Evolutionary conservation across 1,139 yeast species (phyloP), one percentile per base, ranked within the genome.

Genomic region (Hansenula sp.): DNA sequence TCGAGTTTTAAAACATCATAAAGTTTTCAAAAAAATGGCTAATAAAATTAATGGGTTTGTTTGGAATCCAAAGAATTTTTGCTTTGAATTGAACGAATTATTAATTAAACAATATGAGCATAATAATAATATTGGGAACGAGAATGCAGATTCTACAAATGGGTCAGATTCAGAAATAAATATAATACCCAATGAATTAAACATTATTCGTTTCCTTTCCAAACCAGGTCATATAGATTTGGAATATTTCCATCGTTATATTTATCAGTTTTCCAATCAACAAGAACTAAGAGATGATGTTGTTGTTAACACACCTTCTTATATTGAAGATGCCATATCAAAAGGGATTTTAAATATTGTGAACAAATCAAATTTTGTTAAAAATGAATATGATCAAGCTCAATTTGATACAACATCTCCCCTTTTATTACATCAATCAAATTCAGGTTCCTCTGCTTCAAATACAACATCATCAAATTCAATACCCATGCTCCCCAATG

Each of bases 151-250:
- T 13, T 18, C 34, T 10, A 17, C 13, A 4, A 12, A 32, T 3
- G 11, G n/a, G 3, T 17, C 21, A 12, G 25, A 21, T 21, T 6
- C 25, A 21, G 25, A 21, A 21, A 21, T 9, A 21, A 21, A 21
- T 18, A 33, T 35, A 10, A 9, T 24, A 25, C 17, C 37, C 13
- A 30, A 37, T 6, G 59, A 53, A 13, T 19, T 49, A 15, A 52
- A 52, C 33, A 32, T 47, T 9, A 55, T 47, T 15, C 50, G 49
- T 34, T 49, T 54, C 32, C 32, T 55, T 29, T 47, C 50, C 30
- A 55, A 52, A 29, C 48, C 54, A n/a, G 58, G 58, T 2, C 58
- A 55, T 32, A 49, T 53, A 8, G 59, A 55, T 29, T 18, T 55
- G 16, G 59, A 55, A 32, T 55, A 53, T 37, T 55, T 39, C 41